Percentiles rank a stretch among this genome's conserved stretches.
These are phyloP conservation scores for Moniliophthora roreri DNA, from an alignment of 1,284 basidiomycete genomes.

Conservation along the genomic window DNA sequence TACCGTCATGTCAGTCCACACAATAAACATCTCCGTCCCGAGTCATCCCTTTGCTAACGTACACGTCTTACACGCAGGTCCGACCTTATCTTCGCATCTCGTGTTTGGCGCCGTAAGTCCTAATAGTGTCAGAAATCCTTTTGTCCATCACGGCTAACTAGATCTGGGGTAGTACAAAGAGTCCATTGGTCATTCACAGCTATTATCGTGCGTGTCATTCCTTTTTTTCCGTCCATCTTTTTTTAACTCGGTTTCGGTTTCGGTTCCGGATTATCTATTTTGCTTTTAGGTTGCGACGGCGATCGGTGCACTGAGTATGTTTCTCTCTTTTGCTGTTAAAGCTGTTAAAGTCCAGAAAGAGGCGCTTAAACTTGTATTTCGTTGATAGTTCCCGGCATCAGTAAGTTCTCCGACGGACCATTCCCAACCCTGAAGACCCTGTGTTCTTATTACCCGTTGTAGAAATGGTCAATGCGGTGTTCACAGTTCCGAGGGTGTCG, in stretches of 20 bases:
- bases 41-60: neutral
- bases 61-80: neutral
- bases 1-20: neutral
- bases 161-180: neutral
- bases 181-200: neutral
- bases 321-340: no score
- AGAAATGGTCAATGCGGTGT: neutral
- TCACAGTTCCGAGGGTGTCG: neutral
- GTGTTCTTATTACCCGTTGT: neutral
- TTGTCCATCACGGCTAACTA: neutral
- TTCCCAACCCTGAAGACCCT: neutral
- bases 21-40: no score
- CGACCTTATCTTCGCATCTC: neutral
- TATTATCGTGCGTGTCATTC: neutral
- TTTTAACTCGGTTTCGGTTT: no score
- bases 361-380: neutral
- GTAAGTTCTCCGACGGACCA: neutral
- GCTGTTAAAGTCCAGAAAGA: no score
- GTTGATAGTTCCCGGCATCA: neutral
- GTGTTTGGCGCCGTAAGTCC: constrained; percentile 1
- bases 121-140: neutral
- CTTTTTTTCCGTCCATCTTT: neutral
- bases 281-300: neutral
- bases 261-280: no score
- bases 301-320: neutral